Conservation (phyloP, 441 rosid species). For the Jatropha podagrica region DNA sequence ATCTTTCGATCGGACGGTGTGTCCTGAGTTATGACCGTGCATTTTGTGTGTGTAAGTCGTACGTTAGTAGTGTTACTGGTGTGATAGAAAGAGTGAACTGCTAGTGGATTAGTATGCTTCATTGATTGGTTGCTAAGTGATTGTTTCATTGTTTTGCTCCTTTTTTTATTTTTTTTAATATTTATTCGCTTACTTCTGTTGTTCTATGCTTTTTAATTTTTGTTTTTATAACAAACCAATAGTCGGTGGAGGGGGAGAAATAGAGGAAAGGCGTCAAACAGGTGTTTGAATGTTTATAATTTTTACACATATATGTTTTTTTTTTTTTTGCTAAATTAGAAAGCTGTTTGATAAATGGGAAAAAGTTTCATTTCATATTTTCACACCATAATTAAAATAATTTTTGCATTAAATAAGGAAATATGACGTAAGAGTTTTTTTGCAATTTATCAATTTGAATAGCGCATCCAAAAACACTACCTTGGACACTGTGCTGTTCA, state of each 20-base stretch:
- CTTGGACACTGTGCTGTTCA: conserved; percentile 11
- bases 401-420: not conserved
- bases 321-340: not conserved
- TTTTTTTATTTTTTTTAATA: not conserved
- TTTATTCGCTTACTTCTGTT: not conserved
- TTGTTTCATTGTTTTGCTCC: conserved; percentile 7
- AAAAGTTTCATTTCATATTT: no score
- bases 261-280: not conserved
- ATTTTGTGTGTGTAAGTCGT: not conserved
- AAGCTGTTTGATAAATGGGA: no score
- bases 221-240: not conserved
- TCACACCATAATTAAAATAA: not conserved
- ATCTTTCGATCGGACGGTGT: conserved; percentile 32
- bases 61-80: not conserved
- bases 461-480: conserved; percentile 26
- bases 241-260: not conserved
- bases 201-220: not conserved
- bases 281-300: not conserved
- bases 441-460: not conserved
- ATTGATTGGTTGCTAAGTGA: conserved; percentile 17
- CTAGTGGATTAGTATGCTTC: conserved; percentile 17
- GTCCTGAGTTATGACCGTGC: not conserved
- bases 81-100: not conserved
- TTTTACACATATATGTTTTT: not conserved
- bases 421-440: not conserved